Evolutionary conservation across 2,329 filamentous ascomycete genomes (phyloP).

Genomic region (Fusarium nisikadoi): DNA sequence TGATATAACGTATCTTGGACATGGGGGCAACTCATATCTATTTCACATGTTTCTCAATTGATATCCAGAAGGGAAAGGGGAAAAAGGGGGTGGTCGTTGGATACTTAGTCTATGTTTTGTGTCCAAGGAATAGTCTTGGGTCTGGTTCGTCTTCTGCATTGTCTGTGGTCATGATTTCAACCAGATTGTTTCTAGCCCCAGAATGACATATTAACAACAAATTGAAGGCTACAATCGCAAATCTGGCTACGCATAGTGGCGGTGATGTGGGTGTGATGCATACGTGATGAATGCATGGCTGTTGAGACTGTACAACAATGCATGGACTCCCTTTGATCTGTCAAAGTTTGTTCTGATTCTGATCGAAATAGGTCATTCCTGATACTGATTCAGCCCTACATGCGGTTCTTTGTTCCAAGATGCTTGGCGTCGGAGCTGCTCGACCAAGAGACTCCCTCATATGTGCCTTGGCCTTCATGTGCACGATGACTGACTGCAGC

Average conservation of each 20-base stretch:
- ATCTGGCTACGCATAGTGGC: background rate
- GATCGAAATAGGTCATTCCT: background rate
- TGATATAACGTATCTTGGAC: constrained; percentile 26
- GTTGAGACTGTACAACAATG: background rate
- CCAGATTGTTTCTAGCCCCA: constrained; percentile 35
- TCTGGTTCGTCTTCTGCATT: constrained; percentile 18
- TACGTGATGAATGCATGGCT: background rate
- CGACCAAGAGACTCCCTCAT: constrained; percentile 5
- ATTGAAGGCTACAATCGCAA: constrained; percentile 12
- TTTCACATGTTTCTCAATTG: constrained; percentile 29
- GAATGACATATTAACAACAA: constrained; percentile 35
- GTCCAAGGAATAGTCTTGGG: constrained; percentile 2
- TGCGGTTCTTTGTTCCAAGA: background rate
- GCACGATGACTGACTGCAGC: background rate
- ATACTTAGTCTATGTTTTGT: constrained; percentile 6
- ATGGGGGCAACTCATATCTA: constrained; percentile 29
- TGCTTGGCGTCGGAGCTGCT: constrained; percentile 16
- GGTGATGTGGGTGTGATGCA: background rate
- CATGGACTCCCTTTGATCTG: background rate
- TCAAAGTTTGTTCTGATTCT: background rate
- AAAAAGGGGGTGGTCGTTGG: background rate
- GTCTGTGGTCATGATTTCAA: constrained; percentile 39
- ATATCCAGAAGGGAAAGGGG: constrained; percentile 2
- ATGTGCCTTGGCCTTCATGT: background rate
- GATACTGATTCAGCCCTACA: background rate